Evolutionary conservation across 163 green algal genomes (phyloP), one percentile per base, ranked within the genome.

Genomic region (Trebouxiophyceae sp.): DNA sequence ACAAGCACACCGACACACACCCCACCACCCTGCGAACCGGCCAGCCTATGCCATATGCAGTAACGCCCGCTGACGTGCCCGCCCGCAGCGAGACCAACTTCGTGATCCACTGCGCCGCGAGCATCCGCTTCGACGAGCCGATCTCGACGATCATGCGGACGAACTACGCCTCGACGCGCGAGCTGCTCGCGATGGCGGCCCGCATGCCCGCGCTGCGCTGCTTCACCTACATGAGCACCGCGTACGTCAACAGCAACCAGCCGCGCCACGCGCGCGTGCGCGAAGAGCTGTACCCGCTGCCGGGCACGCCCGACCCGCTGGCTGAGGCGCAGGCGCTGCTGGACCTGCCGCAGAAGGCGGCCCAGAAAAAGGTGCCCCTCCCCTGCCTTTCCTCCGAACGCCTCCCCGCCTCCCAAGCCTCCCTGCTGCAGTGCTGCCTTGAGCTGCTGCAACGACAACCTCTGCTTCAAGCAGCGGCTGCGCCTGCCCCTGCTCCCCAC

Each of bases 41-140:
- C n/a, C n/a, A n/a, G n/a, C n/a, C n/a, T n/a, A n/a, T 54, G 45
- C 45, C 20, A 20, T 16, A 16, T 54, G 20, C 16, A 54, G 45
- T 54, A 16, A 54, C 16, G n/a, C n/a, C n/a, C n/a, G n/a, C n/a
- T n/a, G n/a, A 20, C 23, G 6, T 59, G 12, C n/a, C n/a, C 6
- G 26, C 24, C 30, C 32, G 58, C 58, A 64, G 58, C 5, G 16
- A 28, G 4, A 27, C 29, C 30, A 54, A 80, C 26, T 45, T 69
- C 19, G 60, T 82, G 5, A 57, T 86, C 6, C 80, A 86, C 58
- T 76, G 45, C 29, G 80, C 80, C 2, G 77, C 80, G 4, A 68
- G 57, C 63, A 87, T 91, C 55, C 60, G 62, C 24, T 84, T 91
- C 45, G 76, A 86, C 57, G 77, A 81, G 24, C 76, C 74, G 45